phyloP scores from a whole-genome alignment of 768 basidiomycete species.

The Pulveroboletus sp. region DNA sequence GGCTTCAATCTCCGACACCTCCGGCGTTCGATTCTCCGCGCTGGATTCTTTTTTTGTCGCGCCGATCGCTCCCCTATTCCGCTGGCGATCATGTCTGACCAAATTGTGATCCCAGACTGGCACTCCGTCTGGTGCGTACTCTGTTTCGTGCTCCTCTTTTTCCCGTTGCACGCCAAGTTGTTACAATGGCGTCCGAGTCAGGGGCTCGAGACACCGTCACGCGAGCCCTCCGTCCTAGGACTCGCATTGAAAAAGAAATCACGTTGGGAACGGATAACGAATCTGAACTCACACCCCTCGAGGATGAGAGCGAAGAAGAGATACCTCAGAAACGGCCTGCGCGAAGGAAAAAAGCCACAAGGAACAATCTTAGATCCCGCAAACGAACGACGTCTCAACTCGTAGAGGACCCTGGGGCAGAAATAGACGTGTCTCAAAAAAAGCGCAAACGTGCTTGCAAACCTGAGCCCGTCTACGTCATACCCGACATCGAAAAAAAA shows the following conservation, averaged over 20 bases:
- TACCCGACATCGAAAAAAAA: slow-evolving; percentile 67
- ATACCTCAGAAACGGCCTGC: not conserved
- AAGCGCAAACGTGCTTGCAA: slow-evolving; percentile 33
- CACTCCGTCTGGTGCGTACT: too few species aligned
- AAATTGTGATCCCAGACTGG: too few species aligned
- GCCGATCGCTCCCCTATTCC: slow-evolving; percentile 12
- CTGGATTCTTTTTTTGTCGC: not conserved
- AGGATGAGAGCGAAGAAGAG: slow-evolving; percentile 3
- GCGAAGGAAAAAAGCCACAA: not conserved
- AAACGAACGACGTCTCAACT: too few species aligned
- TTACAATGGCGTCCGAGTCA: slow-evolving; percentile 2
- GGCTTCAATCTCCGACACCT: slow-evolving; percentile 23
- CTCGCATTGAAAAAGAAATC: not conserved
- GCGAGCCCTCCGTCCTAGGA: slow-evolving; percentile 3
- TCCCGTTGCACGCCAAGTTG: too few species aligned
- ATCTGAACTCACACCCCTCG: slow-evolving; percentile 17
- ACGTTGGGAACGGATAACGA: not conserved
- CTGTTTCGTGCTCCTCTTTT: too few species aligned
- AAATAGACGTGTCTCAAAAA: slow-evolving; percentile 13
- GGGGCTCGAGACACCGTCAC: too few species aligned
- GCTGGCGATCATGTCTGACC: not conserved
- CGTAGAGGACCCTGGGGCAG: too few species aligned
- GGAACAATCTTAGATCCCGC: not conserved
- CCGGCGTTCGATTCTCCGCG: slow-evolving; percentile 6
- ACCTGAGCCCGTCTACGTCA: slow-evolving; percentile 56